Conservation (phyloP, 2,329 filamentous ascomycete species). For the Didymosphaeria variabile region DNA sequence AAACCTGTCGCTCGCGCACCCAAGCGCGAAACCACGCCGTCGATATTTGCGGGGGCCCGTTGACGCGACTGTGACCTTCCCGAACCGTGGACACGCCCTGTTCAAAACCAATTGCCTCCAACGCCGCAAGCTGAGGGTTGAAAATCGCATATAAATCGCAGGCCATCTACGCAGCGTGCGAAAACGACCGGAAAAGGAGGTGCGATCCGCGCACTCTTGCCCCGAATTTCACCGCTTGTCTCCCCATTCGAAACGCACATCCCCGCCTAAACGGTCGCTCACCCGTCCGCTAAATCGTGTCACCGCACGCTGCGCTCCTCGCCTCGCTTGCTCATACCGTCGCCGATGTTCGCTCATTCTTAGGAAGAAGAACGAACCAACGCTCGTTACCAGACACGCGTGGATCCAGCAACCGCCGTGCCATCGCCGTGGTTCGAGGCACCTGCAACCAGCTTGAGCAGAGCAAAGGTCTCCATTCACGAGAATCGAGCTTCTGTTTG, state of each 20-base stretch:
- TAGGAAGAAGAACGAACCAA: slow-evolving; percentile 9
- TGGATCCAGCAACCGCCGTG: not conserved
- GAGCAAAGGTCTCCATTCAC: not conserved
- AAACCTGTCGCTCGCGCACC: not conserved
- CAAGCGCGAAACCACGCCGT: slow-evolving; percentile 1
- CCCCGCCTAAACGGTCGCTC: slow-evolving; percentile 12
- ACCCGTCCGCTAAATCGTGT: not conserved
- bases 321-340: not conserved
- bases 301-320: not conserved
- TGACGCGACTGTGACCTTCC: slow-evolving; percentile 3
- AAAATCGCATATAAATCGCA: not conserved
- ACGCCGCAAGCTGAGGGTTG: not conserved
- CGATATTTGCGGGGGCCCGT: slow-evolving; percentile 10
- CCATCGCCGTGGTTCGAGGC: not conserved
- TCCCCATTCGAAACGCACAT: slow-evolving; percentile 15
- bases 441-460: not conserved
- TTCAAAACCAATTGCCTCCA: not conserved
- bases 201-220: slow-evolving; percentile 10
- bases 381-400: slow-evolving; percentile 17
- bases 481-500: not conserved
- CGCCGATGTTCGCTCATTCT: slow-evolving; percentile 15
- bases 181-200: slow-evolving; percentile 9
- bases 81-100: slow-evolving; percentile 6
- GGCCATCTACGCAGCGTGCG: not conserved
- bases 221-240: slow-evolving; percentile 16